Evolutionary conservation across 192 early-diverging fungal genomes (phyloP).

Genomic region (Dissophora ornata): DNA sequence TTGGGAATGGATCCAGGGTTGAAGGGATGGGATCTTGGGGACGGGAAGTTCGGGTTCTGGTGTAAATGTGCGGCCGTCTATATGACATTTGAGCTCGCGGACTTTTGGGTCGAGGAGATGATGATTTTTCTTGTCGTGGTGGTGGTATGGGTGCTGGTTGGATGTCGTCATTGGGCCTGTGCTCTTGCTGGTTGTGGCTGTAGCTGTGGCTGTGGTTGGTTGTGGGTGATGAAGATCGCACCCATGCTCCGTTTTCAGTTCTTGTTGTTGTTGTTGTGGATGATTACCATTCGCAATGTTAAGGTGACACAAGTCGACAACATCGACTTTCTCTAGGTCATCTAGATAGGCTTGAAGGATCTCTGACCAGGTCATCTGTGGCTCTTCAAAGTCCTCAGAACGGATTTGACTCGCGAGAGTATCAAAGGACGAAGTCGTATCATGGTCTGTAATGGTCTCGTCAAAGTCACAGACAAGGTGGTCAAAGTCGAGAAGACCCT

Average conservation of each 20-base stretch:
- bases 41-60: conserved; percentile 31
- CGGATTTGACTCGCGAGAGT: conserved; percentile 25
- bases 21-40: conserved; percentile 38
- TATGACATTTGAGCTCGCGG: conserved; percentile 29
- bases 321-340: conserved; percentile 39
- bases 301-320: conserved; percentile 28
- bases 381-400: conserved; percentile 4
- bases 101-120: conserved; percentile 10
- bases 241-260: not conserved
- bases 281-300: not conserved
- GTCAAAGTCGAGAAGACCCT: conserved; percentile 22
- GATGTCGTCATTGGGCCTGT: too few relatives aligned
- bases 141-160: conserved; percentile 4
- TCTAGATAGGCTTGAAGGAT: conserved; percentile 48
- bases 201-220: not conserved
- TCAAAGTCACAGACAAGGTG: conserved; percentile 50
- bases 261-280: not conserved
- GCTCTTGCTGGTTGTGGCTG: too few relatives aligned
- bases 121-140: not conserved
- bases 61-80: conserved; percentile 35
- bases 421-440: conserved; percentile 54
- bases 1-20: conserved; percentile 49
- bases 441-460: conserved; percentile 50
- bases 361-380: conserved; percentile 38
- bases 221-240: not conserved